Percentiles rank a stretch among this genome's conserved stretches.
Evolutionary conservation across 129 eudicot genomes (phyloP).

Genomic region (Tanacetum coccineum): DNA sequence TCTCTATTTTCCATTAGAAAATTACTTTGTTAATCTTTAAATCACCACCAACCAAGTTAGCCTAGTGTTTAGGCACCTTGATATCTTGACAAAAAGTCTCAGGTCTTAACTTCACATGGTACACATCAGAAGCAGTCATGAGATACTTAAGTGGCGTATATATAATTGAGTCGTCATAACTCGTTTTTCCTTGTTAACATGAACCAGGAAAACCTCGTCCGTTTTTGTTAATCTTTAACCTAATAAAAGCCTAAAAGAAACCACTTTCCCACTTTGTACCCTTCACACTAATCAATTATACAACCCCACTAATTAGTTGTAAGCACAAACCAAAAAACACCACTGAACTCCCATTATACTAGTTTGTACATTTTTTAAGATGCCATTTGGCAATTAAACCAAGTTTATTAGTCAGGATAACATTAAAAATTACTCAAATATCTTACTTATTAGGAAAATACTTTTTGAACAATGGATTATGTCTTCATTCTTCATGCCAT

Average conservation of each 20-base stretch:
- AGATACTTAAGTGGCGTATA: no score
- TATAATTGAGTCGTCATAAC: no score
- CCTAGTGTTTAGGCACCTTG: no score
- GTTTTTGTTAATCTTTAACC: conserved; percentile 11
- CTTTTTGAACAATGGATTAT: conserved; percentile 25
- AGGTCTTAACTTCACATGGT: no score
- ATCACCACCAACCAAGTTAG: no score
- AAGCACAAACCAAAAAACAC: conserved; percentile 26
- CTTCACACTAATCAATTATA: conserved; percentile 19
- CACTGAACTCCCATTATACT: conserved; percentile 31
- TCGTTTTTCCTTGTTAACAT: no score
- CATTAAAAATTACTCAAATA: conserved; percentile 11
- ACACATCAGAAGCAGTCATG: no score
- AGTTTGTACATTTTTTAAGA: conserved; percentile 14
- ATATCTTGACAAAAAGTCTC: no score
- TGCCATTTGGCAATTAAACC: conserved; percentile 23
- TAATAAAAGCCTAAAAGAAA: conserved; percentile 15
- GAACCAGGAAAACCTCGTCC: no score
- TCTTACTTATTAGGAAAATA: conserved; percentile 20
- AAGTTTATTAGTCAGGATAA: conserved; percentile 28
- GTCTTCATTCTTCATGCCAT: conserved; percentile 24
- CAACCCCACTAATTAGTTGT: conserved; percentile 25
- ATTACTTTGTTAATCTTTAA: no score
- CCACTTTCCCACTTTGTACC: conserved; percentile 24
- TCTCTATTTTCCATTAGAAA: no score